Base-by-base conservation (phyloP, 23 red algal species). In the Pyropia yezoensis region DNA sequence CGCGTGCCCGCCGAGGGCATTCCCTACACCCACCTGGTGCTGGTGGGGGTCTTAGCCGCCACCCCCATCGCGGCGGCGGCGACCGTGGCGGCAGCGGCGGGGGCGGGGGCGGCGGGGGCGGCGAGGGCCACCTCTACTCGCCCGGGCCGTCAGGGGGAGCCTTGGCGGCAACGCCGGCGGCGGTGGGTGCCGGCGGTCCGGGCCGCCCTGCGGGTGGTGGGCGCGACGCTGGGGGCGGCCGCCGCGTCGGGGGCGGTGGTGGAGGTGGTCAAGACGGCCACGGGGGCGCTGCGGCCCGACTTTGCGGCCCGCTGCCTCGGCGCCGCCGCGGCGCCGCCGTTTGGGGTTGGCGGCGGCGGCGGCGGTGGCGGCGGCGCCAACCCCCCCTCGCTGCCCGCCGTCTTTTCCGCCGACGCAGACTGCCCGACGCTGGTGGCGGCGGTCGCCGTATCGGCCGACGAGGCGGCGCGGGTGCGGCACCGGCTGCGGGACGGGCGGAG, bases 211-310 rank as follows among this genome's bases (percentile, higher is more conserved):
- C 85, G 85, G 21, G 33, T 74, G 55, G 78, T 64, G 28, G 51
- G 54, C 65, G 78, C 71, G 3, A 30, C 71, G 33, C 69, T 71
- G 21, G 53, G 55, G 59, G 64, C 67, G 11, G 70, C 78, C 18
- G 62, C 78, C 59, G 27, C 73, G 15, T 66, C 73, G 9, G 58
- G 51, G 33, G 23, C 71, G 15, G 27, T 66, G 24, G 71, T 75
- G 18, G 76, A 89, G 57, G 30, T 73, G 18, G 73, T 62, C 33
- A 89, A 89, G 33, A 57, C 62, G 2, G 70, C 65, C 33, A 74
- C 78, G n/a, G 85, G 85, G 20, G 57, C 57, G 3, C 51, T 89
- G n/a, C 76, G 85, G 27, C 85, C 85, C 7, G 72, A 76, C 20
- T 89, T 89, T 57, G 74, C 74, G 33, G 27, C 50, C 9, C 66